A percentile compares a stretch with the other conserved stretches of the same genome.
Evolutionary conservation across 2,329 filamentous ascomycete genomes (phyloP).

Genomic region (Sordariomycetes sp.): DNA sequence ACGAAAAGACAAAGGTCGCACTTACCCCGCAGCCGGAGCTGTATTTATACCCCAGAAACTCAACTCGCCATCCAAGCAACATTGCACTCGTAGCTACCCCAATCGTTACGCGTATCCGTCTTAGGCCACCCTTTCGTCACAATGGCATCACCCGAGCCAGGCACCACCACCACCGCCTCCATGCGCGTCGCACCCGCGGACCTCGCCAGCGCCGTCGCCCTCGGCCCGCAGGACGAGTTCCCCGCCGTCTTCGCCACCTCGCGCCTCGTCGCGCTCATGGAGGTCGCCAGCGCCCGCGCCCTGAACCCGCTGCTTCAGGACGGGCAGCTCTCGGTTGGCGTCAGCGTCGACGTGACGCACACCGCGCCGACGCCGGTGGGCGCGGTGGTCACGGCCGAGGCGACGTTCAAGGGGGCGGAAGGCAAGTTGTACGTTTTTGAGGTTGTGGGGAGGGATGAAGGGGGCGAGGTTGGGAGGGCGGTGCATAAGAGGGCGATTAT

Average conservation of each 20-base stretch:
- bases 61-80: not conserved
- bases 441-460: not conserved
- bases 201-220: not conserved
- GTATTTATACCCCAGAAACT: not conserved
- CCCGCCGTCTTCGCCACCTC: not conserved
- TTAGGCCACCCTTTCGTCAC: not conserved
- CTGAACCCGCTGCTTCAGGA: not conserved
- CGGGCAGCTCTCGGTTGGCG: not conserved
- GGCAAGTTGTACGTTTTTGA: not conserved
- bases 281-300: not conserved
- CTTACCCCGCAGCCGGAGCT: too few relatives aligned
- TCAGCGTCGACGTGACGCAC: not conserved
- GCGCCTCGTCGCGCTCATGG: not conserved
- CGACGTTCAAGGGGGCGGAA: not conserved
- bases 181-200: not conserved
- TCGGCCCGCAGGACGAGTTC: not conserved
- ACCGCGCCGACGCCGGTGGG: not conserved
- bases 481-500: not conserved
- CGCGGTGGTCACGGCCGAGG: not conserved
- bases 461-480: not conserved
- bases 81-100: not conserved
- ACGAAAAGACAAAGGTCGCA: too few relatives aligned
- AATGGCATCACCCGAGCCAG: not conserved
- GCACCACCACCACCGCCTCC: not conserved
- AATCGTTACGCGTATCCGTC: not conserved